Conservation (phyloP, 2,329 filamentous ascomycete species). For the Scortechinia acanthostroma region DNA sequence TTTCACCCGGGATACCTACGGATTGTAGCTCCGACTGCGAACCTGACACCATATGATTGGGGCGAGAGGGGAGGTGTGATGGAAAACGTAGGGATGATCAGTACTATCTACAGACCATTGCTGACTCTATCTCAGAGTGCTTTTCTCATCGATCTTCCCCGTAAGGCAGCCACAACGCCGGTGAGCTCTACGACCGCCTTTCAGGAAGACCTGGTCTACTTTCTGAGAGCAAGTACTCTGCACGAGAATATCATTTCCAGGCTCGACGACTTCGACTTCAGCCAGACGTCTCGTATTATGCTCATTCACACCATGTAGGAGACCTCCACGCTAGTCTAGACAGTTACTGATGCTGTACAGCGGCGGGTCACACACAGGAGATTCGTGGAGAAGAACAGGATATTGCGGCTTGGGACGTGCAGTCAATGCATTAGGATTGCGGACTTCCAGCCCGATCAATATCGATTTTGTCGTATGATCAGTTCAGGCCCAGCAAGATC, state of each 20-base stretch:
- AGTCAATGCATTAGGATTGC: slow-evolving; percentile 56
- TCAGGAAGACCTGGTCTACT: slow-evolving; percentile 63
- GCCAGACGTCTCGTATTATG: slow-evolving; percentile 59
- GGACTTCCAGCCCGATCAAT: slow-evolving; percentile 43
- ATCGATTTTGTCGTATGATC: slow-evolving; percentile 66
- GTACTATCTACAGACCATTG: neutral
- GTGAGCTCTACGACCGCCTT: slow-evolving; percentile 39
- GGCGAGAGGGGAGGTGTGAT: slow-evolving; percentile 75
- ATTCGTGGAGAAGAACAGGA: slow-evolving; percentile 31
- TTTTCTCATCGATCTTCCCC: slow-evolving; percentile 87
- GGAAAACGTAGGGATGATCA: slow-evolving; percentile 62
- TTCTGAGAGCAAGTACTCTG: slow-evolving; percentile 61
- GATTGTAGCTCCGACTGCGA: slow-evolving; percentile 80
- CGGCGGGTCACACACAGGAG: slow-evolving; percentile 44
- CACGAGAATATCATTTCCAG: slow-evolving; percentile 59
- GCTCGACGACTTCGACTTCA: slow-evolving; percentile 75
- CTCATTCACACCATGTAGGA: slow-evolving; percentile 81
- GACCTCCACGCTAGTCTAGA: slow-evolving; percentile 3
- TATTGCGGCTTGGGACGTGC: slow-evolving; percentile 68
- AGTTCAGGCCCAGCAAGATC: too few species aligned
- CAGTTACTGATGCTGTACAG: slow-evolving; percentile 23
- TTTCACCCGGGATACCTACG: slow-evolving; percentile 69
- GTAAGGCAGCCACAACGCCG: slow-evolving; percentile 26
- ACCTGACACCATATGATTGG: slow-evolving; percentile 82
- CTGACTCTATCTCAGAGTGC: slow-evolving; percentile 44